Evolutionary conservation across 202 grass and related monocot species (phyloP), one percentile per base, ranked within the genome.

Genomic region (Saccharum hybrid): DNA sequence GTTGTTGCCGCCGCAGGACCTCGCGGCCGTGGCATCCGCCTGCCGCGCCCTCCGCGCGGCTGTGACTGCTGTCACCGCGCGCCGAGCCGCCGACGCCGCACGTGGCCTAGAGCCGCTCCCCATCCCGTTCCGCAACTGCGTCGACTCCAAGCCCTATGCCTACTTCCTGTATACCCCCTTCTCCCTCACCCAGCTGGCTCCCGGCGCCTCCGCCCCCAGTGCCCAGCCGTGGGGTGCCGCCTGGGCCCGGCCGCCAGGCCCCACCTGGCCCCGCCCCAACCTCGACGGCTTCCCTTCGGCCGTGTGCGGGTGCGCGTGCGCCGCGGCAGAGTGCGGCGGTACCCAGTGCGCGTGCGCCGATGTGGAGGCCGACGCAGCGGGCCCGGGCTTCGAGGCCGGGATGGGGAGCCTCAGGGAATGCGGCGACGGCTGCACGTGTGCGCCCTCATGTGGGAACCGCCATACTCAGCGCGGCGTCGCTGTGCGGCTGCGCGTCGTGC

Each of bases 131-230:
- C 7, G 71, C 79, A 88, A 90, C 88, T 15, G 31, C 83, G 77
- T 86, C 42, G 82, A 64, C 78, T 46, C 56, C 40, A 73, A 86
- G 48, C 90, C 81, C 51, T 97, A 97, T 60, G 84, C 90, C 36
- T 90, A 90, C 75, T 94, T 97, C 86, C 52, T 86, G 57, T 94
- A 97, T 76, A 85, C 86, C 15, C 86, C 88, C 3, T 85, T 78
- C 86, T 78, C 88, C 62, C 66, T 91, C 77, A 49, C 83, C 64
- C 26, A 15, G 45, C 15, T 34, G 12, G 38, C 57, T 38, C 66
- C 60, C 38, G 71, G 75, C 45, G 31, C 65, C 10, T 63, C 72
- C 19, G n/a, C 74, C 18, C 40, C 62, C 10, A 2, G 62, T 7
- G 64, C 76, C 43, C 90, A 94, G 56, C 85, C 88, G 34, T 94